phyloP scores from a whole-genome alignment of 371 early-diverging fungal species.

The Rhizopus stolonifer region DNA sequence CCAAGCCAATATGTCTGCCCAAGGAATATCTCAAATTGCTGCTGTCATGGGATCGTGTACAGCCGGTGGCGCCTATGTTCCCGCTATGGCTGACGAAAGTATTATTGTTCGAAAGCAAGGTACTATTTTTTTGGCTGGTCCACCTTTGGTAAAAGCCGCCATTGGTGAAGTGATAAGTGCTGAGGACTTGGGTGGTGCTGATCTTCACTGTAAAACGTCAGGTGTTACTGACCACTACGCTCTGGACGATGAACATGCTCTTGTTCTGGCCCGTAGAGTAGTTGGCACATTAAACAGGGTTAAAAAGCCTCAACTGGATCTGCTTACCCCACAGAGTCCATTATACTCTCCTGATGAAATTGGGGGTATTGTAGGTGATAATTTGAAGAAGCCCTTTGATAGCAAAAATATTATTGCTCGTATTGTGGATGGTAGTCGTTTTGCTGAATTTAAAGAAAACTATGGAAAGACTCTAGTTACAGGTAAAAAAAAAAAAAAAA shows the following conservation, averaged over 20 bases:
- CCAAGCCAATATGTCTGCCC: constrained; percentile 86
- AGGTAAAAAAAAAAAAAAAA: constrained; percentile 41
- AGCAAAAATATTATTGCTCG: constrained; percentile 94
- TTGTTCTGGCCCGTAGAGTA: constrained; percentile 83
- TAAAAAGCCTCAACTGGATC: constrained; percentile 59
- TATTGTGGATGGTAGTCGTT: constrained; percentile 92
- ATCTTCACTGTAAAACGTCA: constrained; percentile 93
- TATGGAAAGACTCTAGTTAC: constrained; percentile 94
- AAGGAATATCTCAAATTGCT: constrained; percentile 93
- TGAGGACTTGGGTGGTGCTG: constrained; percentile 96
- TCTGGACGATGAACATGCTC: constrained; percentile 88
- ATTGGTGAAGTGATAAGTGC: constrained; percentile 95
- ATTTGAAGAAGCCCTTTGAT: constrained; percentile 89
- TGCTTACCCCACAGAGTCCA: constrained; percentile 73
- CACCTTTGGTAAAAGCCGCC: constrained; percentile 96
- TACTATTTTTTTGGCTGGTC: constrained; percentile 97
- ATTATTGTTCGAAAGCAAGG: constrained; percentile 96
- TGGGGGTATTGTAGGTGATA: constrained; percentile 95
- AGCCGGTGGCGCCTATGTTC: constrained; percentile 98
- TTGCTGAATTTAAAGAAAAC: constrained; percentile 94
- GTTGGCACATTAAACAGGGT: constrained; percentile 83
- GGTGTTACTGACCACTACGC: constrained; percentile 97
- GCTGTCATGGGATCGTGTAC: constrained; percentile 98
- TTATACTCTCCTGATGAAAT: constrained; percentile 84
- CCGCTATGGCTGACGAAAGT: constrained; percentile 98